Conservation (phyloP, 2,329 filamentous ascomycete genomes). For the Curvularia sp. region DNA sequence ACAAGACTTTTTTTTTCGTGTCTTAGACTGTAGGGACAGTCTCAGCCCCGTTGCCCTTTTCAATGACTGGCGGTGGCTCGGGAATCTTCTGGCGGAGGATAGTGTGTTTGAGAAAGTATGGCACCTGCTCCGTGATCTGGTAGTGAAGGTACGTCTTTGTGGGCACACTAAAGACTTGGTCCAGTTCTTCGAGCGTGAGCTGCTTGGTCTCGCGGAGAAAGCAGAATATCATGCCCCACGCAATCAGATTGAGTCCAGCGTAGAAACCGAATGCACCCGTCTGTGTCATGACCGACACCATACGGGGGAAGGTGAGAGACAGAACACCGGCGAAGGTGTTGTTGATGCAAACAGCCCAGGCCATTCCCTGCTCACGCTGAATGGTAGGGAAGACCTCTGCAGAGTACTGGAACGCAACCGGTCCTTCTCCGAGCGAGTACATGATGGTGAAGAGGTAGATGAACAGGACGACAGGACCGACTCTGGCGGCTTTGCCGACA, state of each 20-base stretch:
- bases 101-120: slow-evolving; percentile 54
- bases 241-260: slow-evolving; percentile 51
- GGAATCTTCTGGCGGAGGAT: slow-evolving; percentile 49
- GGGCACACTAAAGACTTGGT: slow-evolving; percentile 48
- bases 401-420: slow-evolving; percentile 60
- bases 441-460: slow-evolving; percentile 32
- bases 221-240: slow-evolving; percentile 51
- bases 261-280: slow-evolving; percentile 53
- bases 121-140: slow-evolving; percentile 50
- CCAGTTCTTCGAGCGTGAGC: slow-evolving; percentile 50
- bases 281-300: slow-evolving; percentile 50
- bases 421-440: slow-evolving; percentile 51
- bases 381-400: slow-evolving; percentile 52
- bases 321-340: slow-evolving; percentile 55
- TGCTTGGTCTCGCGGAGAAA: slow-evolving; percentile 52
- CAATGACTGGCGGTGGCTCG: slow-evolving; percentile 52
- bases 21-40: slow-evolving; percentile 9
- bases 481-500: slow-evolving; percentile 27
- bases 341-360: slow-evolving; percentile 52
- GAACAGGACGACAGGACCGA: slow-evolving; percentile 48
- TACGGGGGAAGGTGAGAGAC: slow-evolving; percentile 50
- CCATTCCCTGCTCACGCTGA: slow-evolving; percentile 52
- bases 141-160: slow-evolving; percentile 50
- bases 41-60: slow-evolving; percentile 28
- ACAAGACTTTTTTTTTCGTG: no score